These are phyloP conservation scores for Metschnikowia baotianmanensis DNA, from an alignment of 805 yeast species.

Conservation along the genomic window DNA sequence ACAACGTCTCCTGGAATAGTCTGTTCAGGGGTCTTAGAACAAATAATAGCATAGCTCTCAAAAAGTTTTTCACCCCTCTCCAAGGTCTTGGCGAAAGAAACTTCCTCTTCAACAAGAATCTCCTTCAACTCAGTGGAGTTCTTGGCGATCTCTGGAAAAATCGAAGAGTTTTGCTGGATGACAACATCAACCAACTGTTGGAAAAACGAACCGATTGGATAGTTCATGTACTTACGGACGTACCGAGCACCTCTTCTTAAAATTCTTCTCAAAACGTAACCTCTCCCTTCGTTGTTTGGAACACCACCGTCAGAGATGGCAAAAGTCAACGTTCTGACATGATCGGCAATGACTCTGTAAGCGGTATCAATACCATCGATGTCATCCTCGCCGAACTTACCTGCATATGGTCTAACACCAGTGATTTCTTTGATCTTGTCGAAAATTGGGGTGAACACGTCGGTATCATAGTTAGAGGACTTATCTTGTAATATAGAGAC, in stretches of 20 bases:
- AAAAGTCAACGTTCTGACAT: slow-evolving; percentile 93
- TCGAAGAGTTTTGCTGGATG: slow-evolving; percentile 79
- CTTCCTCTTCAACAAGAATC: slow-evolving; percentile 94
- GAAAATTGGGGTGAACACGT: slow-evolving; percentile 90
- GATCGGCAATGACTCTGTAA: slow-evolving; percentile 97
- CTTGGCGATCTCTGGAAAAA: slow-evolving; percentile 87
- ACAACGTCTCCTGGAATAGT: slow-evolving; percentile 90
- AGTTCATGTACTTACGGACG: slow-evolving; percentile 93
- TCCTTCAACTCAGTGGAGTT: slow-evolving; percentile 77
- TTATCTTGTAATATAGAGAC: slow-evolving; percentile 92
- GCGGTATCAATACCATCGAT: slow-evolving; percentile 96
- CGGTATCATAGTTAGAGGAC: slow-evolving; percentile 94
- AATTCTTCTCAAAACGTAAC: slow-evolving; percentile 95
- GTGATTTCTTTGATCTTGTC: slow-evolving; percentile 85
- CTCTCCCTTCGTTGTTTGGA: slow-evolving; percentile 99
- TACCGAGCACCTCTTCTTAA: slow-evolving; percentile 97
- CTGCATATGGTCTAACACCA: slow-evolving; percentile 86
- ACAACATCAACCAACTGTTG: slow-evolving; percentile 90
- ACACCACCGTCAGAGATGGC: slow-evolving; percentile 99
- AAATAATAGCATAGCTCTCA: slow-evolving; percentile 86
- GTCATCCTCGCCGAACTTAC: slow-evolving; percentile 92
- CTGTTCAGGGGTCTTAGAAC: slow-evolving; percentile 70
- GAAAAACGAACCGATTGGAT: slow-evolving; percentile 92
- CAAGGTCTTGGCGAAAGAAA: slow-evolving; percentile 89
- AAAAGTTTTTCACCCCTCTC: slow-evolving; percentile 97